These are phyloP conservation scores for Raphanus sativus DNA, from an alignment of 345 rosid species.

Conservation along the genomic window DNA sequence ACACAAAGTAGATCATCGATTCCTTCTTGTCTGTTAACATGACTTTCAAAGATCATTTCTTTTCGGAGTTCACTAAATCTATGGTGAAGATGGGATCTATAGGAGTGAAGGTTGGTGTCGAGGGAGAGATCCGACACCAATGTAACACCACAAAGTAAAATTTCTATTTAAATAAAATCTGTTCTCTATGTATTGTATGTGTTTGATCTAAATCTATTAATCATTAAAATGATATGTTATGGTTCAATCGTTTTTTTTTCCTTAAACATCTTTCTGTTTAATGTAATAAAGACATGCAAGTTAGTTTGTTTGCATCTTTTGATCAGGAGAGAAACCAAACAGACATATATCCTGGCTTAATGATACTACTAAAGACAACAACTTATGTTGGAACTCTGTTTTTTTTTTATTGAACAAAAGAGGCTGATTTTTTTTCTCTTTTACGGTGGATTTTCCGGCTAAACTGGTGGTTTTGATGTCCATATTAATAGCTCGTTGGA, in stretches of 20 bases:
- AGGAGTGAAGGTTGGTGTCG: not conserved
- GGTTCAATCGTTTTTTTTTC: not conserved
- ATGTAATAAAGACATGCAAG: not conserved
- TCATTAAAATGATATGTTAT: not conserved
- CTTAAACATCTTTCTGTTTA: not conserved
- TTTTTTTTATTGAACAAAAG: not conserved
- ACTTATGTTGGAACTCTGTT: not conserved
- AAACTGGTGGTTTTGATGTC: no score
- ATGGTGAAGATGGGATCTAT: not conserved
- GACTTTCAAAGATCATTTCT: not conserved
- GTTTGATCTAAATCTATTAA: not conserved
- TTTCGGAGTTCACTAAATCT: not conserved
- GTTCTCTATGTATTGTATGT: not conserved
- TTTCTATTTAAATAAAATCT: no score
- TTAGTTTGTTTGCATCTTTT: not conserved
- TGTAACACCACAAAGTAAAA: not conserved
- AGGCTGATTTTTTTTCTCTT: not conserved
- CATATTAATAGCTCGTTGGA: no score
- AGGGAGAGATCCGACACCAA: not conserved
- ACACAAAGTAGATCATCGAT: not conserved
- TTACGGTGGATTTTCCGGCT: not conserved
- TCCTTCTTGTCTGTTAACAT: not conserved
- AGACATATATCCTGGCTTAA: not conserved
- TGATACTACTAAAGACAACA: not conserved
- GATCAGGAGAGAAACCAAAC: not conserved